phyloP scores from a whole-genome alignment of 495 filamentous ascomycete species.

The Lentithecium fluviatile region DNA sequence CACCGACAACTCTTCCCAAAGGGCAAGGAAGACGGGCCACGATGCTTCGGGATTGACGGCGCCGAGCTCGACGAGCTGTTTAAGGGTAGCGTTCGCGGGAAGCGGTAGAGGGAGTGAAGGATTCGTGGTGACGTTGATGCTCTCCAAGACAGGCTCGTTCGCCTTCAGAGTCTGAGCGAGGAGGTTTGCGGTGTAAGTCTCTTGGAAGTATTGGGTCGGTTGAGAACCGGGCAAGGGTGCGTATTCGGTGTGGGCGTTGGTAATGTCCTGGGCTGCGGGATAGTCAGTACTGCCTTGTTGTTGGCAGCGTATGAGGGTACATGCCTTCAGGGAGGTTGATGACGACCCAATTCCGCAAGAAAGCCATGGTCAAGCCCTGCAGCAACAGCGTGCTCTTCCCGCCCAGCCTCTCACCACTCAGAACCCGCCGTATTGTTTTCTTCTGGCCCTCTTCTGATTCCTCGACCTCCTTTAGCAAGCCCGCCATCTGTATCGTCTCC shows the following conservation, averaged over 20 bases:
- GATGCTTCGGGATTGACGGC: conserved; percentile 70
- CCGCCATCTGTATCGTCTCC: conserved; percentile 70
- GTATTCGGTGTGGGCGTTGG: conserved; percentile 76
- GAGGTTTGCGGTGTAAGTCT: conserved; percentile 67
- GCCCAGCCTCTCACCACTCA: conserved; percentile 69
- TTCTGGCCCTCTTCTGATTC: conserved; percentile 50
- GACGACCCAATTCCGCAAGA: conserved; percentile 83
- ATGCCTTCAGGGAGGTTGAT: conserved; percentile 88
- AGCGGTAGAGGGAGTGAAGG: conserved; percentile 61
- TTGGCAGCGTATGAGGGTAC: conserved; percentile 20
- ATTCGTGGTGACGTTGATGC: conserved; percentile 55
- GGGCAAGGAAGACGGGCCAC: conserved; percentile 76
- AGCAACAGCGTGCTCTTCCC: conserved; percentile 86
- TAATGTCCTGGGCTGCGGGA: conserved; percentile 71
- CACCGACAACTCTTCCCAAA: conserved; percentile 74
- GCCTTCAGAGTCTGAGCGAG: conserved; percentile 68
- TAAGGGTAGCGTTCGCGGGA: conserved; percentile 61
- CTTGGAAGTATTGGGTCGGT: conserved; percentile 71
- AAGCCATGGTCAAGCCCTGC: conserved; percentile 80
- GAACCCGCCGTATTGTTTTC: conserved; percentile 60
- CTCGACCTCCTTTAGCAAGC: conserved; percentile 55
- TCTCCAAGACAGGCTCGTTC: conserved; percentile 65
- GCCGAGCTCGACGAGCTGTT: conserved; percentile 66
- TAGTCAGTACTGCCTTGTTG: conserved; percentile 14
- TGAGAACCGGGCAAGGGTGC: conserved; percentile 59